These are phyloP conservation scores for Phaffomyces opuntiae DNA, from an alignment of 805 yeast species.

Conservation along the genomic window DNA sequence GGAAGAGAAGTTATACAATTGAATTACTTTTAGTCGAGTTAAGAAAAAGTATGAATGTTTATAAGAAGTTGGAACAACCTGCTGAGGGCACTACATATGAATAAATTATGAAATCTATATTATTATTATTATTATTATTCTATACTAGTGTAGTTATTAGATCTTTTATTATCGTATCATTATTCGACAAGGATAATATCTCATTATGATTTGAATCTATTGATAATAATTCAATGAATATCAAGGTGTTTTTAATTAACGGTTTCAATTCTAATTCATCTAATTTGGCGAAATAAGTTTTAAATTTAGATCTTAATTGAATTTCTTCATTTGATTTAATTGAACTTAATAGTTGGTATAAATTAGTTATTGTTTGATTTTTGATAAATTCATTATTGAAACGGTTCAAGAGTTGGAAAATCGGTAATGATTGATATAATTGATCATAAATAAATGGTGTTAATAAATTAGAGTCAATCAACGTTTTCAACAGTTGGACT, in stretches of 20 bases:
- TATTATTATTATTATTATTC: background rate
- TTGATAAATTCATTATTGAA: conserved; percentile 7
- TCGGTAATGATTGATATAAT: conserved; percentile 12
- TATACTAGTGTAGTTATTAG: background rate
- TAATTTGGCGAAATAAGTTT: conserved; percentile 15
- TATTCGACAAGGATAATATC: conserved; percentile 1
- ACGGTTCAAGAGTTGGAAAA: conserved; percentile 7
- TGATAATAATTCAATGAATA: conserved; percentile 11
- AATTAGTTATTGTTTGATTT: conserved; percentile 7
- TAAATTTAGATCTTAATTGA: conserved; percentile 10
- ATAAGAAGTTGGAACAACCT: conserved; percentile 87
- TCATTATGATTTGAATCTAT: conserved; percentile 5
- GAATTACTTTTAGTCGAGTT: conserved; percentile 86
- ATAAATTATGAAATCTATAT: background rate
- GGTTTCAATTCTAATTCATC: conserved; percentile 8
- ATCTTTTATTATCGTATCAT: conserved; percentile 2
- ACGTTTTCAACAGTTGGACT: conserved; percentile 4
- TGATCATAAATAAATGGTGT: conserved; percentile 6
- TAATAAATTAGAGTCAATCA: background rate
- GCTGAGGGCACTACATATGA: conserved; percentile 72
- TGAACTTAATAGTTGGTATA: conserved; percentile 7
- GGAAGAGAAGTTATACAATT: conserved; percentile 92
- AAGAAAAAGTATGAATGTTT: conserved; percentile 85
- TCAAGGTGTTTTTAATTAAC: conserved; percentile 12
- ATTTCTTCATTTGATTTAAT: conserved; percentile 10